Conservation (phyloP, 1,284 basidiomycete species). For the Apiotrichum mycotoxinovorans region DNA sequence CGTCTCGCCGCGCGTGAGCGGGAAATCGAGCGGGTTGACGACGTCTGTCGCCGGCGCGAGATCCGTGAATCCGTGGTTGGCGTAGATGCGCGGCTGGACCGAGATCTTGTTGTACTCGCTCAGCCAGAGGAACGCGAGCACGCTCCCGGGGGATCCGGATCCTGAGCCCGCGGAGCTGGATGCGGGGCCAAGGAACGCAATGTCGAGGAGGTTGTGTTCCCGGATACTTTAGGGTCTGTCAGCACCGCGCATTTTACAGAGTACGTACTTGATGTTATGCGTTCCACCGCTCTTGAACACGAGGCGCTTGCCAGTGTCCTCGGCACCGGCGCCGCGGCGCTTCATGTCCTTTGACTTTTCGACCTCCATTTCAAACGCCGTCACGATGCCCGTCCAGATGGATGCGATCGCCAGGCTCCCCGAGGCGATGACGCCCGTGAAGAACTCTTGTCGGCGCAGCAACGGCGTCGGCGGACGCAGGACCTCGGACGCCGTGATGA, state of each 20-base stretch:
- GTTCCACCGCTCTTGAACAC: constrained; percentile 35
- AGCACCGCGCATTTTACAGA: background rate
- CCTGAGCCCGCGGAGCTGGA: constrained; percentile 12
- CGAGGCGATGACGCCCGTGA: constrained; percentile 36
- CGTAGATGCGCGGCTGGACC: constrained; percentile 61
- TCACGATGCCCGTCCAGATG: constrained; percentile 47
- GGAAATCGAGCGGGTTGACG: constrained; percentile 52
- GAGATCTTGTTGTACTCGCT: constrained; percentile 52
- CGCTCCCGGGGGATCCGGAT: constrained; percentile 25
- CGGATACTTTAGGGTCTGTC: constrained; percentile 60
- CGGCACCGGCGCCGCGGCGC: constrained; percentile 20
- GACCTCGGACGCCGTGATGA: constrained; percentile 31
- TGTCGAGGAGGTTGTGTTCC: constrained; percentile 68
- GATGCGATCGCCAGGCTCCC: constrained; percentile 35
- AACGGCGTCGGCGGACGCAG: constrained; percentile 38
- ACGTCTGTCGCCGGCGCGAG: constrained; percentile 54
- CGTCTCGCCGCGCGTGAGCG: constrained; percentile 10
- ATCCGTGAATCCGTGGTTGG: constrained; percentile 53
- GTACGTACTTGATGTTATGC: constrained; percentile 46
- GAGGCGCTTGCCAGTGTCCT: constrained; percentile 25
- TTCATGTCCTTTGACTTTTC: constrained; percentile 38
- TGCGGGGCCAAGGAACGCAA: constrained; percentile 61
- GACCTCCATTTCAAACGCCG: constrained; percentile 41
- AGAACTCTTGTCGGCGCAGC: constrained; percentile 46
- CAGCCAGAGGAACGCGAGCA: constrained; percentile 61